Base-by-base conservation (phyloP, 2,329 filamentous ascomycete genomes). In the Fusarium zealandicum region DNA sequence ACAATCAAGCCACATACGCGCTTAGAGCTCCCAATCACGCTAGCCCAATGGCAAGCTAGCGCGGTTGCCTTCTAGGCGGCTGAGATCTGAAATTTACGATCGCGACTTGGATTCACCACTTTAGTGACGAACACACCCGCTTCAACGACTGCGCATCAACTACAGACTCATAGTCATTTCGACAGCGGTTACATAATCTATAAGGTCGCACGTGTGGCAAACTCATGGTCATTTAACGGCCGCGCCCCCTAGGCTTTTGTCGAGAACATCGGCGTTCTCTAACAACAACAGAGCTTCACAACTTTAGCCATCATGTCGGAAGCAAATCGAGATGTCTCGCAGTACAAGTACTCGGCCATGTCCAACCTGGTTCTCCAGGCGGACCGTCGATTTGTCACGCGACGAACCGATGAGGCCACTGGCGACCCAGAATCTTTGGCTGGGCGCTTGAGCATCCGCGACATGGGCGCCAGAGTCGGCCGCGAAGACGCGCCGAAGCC, bases 341-440 rank as follows among this genome's bases (percentile, higher is more conserved):
- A 96, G 78, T 97, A 96, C 85, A 97, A 97, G 78, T 96, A 97
- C 85, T 92, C 92, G 87, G 92, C 91, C 76, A 98, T 99, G 95
- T 99, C 95, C 80, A 99, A 99, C 87, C 89, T 99, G 92, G 95
- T 99, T 73, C 91, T 99, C 86, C 95, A 99, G 90, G 93, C 92
- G 80, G 95, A 99, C 81, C 89, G 93, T 79, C 89, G 95, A 69
- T 98, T 99, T 74, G 89, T 96, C 69, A 92, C 92, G 62, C 88
- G 95, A 74, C 88, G 92, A 69, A 92, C 88, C 67, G 93, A 99
- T 77, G 96, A 99, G 79, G 88, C 92, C 61, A 98, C 93, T 44
- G 95, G 95, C 69, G 95, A 99, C 74, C 96, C 95, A 44, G 95
- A 99, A 79, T 99, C 96, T 52, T 86, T 99, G 54, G 96, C 95